phyloP scores from a whole-genome alignment of 805 yeast genomes.

The Kregervanrija pseudodelftensis region DNA sequence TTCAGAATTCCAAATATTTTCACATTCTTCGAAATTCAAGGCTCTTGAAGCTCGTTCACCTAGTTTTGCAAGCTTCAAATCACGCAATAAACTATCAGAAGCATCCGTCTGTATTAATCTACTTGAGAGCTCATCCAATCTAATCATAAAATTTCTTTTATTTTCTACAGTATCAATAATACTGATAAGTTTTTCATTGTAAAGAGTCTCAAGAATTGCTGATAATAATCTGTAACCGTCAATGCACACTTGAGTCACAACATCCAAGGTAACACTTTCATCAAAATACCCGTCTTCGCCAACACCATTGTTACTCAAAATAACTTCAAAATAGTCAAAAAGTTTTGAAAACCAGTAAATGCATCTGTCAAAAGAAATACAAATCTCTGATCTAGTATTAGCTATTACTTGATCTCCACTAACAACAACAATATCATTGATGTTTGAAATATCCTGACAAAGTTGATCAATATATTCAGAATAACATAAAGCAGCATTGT shows the following conservation, averaged over 20 bases:
- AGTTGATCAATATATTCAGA: constrained; percentile 37
- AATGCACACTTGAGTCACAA: constrained; percentile 19
- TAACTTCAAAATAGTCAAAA: background rate
- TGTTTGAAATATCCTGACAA: constrained; percentile 2
- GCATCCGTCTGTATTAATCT: constrained; percentile 1
- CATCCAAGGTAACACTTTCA: constrained; percentile 2
- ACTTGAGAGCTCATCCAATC: constrained; percentile 12
- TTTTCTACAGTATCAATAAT: background rate
- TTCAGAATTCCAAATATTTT: constrained; percentile 29
- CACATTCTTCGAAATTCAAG: constrained; percentile 22
- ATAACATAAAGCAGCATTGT: constrained; percentile 40
- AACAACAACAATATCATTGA: background rate
- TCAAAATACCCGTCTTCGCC: constrained; percentile 1
- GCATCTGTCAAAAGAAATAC: constrained; percentile 14
- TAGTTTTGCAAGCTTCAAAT: constrained; percentile 27
- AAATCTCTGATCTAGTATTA: too few species aligned
- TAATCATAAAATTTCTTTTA: constrained; percentile 4
- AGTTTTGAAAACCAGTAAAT: constrained; percentile 11
- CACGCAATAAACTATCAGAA: constrained; percentile 17
- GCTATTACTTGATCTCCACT: background rate
- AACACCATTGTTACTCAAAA: background rate
- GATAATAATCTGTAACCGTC: constrained; percentile 22
- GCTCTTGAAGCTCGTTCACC: constrained; percentile 25
- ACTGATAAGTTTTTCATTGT: constrained; percentile 3
- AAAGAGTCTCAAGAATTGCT: constrained; percentile 21